phyloP scores from a whole-genome alignment of 257 asterid genomes.

The Ehretia macrophylla region DNA sequence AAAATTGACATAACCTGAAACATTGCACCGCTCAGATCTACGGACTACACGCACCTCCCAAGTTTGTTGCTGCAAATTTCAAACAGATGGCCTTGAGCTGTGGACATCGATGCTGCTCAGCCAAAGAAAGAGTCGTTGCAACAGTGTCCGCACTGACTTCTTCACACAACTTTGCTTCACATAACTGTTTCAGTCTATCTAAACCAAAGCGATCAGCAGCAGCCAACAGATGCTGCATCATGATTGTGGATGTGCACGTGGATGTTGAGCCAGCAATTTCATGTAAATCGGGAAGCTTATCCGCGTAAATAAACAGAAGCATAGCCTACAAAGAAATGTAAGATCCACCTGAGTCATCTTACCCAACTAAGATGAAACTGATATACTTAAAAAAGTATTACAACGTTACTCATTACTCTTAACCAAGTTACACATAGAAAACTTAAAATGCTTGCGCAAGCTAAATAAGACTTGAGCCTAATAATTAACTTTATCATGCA shows the following conservation, averaged over 20 bases:
- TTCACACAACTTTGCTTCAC: slow-evolving; percentile 85
- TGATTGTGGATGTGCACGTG: slow-evolving; percentile 47
- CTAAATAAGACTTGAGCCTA: too few species aligned
- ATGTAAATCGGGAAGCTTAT: slow-evolving; percentile 56
- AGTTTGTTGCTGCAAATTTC: slow-evolving; percentile 89
- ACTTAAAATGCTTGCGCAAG: too few species aligned
- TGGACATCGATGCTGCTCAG: slow-evolving; percentile 78
- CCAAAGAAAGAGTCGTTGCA: slow-evolving; percentile 88
- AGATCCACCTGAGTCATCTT: slow-evolving; percentile 5
- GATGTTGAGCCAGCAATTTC: slow-evolving; percentile 59
- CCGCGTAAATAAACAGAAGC: slow-evolving; percentile 79
- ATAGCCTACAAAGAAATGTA: slow-evolving; percentile 57
- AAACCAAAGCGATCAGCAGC: slow-evolving; percentile 95
- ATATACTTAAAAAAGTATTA: neutral
- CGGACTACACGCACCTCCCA: slow-evolving; percentile 99
- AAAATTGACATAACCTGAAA: slow-evolving; percentile 70
- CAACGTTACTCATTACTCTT: neutral
- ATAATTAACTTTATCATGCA: too few species aligned
- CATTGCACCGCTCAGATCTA: slow-evolving; percentile 83
- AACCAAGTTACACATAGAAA: too few species aligned
- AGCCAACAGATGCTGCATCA: slow-evolving; percentile 94
- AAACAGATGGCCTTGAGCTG: slow-evolving; percentile 90
- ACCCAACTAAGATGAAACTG: slow-evolving; percentile 10
- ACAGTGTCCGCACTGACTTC: slow-evolving; percentile 71
- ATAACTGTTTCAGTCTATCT: slow-evolving; percentile 80